phyloP scores from a whole-genome alignment of 352 stramenopile genomes.

The Pythium aquatile region DNA sequence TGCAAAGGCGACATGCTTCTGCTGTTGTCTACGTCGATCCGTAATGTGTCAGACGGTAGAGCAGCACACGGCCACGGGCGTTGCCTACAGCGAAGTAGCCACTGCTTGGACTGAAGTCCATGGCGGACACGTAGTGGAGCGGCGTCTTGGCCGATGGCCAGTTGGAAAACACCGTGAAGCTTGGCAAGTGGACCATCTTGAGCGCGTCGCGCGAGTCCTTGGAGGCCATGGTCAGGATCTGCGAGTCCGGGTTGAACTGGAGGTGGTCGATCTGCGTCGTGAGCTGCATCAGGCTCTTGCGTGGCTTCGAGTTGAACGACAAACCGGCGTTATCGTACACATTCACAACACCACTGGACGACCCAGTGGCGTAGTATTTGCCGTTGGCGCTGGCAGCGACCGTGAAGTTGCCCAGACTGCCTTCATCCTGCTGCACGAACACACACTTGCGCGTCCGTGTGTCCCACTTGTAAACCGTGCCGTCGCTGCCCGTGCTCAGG shows the following conservation, averaged over 20 bases:
- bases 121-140: slow-evolving; percentile 94
- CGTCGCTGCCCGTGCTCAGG: slow-evolving; percentile 93
- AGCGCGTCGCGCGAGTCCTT: slow-evolving; percentile 91
- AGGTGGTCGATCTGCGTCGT: slow-evolving; percentile 90
- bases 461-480: slow-evolving; percentile 97
- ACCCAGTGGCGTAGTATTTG: slow-evolving; percentile 91
- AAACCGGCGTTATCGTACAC: slow-evolving; percentile 89
- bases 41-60: slow-evolving; percentile 97
- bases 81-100: slow-evolving; percentile 96
- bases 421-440: slow-evolving; percentile 81
- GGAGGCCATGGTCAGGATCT: slow-evolving; percentile 95
- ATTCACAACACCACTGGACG: slow-evolving; percentile 97
- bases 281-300: slow-evolving; percentile 97
- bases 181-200: slow-evolving; percentile 95
- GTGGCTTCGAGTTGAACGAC: slow-evolving; percentile 53
- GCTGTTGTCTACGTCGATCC: slow-evolving; percentile 58
- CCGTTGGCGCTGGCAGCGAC: slow-evolving; percentile 58
- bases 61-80: slow-evolving; percentile 94
- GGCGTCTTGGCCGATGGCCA: slow-evolving; percentile 97
- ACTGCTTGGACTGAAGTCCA: slow-evolving; percentile 96
- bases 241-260: slow-evolving; percentile 91
- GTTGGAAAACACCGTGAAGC: slow-evolving; percentile 95
- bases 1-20: not conserved
- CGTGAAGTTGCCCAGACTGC: slow-evolving; percentile 82
- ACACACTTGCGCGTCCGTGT: slow-evolving; percentile 84